phyloP scores from a whole-genome alignment of 176 grass and related monocot genomes.

The Bothriochloa decipiens region DNA sequence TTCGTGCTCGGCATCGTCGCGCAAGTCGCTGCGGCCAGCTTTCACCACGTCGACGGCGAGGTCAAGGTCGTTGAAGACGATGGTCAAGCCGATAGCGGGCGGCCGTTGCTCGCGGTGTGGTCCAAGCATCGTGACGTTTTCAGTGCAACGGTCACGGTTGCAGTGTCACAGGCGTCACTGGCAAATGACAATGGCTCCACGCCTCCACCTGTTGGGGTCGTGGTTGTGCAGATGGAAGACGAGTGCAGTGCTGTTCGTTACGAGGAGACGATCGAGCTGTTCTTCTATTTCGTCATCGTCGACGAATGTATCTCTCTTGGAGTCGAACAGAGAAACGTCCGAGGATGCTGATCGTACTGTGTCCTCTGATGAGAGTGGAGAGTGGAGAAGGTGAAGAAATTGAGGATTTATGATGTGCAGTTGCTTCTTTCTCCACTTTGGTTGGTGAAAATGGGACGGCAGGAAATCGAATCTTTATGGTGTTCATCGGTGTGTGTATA shows the following conservation, averaged over 20 bases:
- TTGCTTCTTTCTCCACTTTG: no score
- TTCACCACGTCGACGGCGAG: slow-evolving; percentile 59
- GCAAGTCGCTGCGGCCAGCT: slow-evolving; percentile 51
- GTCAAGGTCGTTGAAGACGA: slow-evolving; percentile 13
- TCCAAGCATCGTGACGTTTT: neutral
- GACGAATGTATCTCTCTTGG: neutral
- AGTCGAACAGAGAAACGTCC: no score
- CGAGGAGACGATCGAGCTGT: neutral
- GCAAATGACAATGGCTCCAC: neutral
- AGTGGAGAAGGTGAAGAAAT: no score
- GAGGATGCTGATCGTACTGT: no score
- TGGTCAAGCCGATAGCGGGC: neutral
- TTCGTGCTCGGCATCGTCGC: slow-evolving; percentile 50
- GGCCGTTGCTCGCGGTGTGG: neutral
- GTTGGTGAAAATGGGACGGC: no score
- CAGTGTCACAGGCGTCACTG: neutral
- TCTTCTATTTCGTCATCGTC: neutral
- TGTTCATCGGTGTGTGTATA: no score
- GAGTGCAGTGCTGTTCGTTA: slow-evolving; percentile 18
- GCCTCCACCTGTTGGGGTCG: slow-evolving; percentile 26
- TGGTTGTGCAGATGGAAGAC: neutral
- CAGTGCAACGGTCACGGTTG: neutral
- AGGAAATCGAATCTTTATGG: no score
- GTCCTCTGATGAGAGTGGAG: no score
- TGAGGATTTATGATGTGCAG: no score